Evolutionary conservation across 2,329 filamentous ascomycete species (phyloP).

Genomic region (Xylaria hypoxylon): DNA sequence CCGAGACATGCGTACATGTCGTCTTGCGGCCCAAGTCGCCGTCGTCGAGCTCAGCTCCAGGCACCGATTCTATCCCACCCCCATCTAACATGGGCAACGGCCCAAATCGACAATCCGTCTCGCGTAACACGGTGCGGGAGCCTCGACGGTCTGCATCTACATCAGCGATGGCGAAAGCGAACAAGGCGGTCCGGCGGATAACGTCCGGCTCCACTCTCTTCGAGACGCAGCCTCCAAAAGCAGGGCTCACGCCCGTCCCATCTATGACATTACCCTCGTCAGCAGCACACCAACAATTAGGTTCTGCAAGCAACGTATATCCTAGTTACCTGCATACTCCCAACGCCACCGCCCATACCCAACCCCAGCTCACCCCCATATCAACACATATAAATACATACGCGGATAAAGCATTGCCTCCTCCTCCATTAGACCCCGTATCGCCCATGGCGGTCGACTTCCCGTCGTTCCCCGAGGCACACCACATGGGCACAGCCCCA

Average conservation of each 20-base stretch:
- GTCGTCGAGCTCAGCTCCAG: slow-evolving; percentile 30
- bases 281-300: slow-evolving; percentile 23
- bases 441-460: slow-evolving; percentile 48
- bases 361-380: slow-evolving; percentile 36
- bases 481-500: slow-evolving; percentile 17
- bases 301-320: slow-evolving; percentile 24
- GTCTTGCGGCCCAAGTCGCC: slow-evolving; percentile 48
- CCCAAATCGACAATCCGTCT: slow-evolving; percentile 23
- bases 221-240: slow-evolving; percentile 30
- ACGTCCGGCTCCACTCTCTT: slow-evolving; percentile 30
- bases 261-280: slow-evolving; percentile 37
- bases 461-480: slow-evolving; percentile 35
- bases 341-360: slow-evolving; percentile 7
- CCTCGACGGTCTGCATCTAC: slow-evolving; percentile 46
- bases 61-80: slow-evolving; percentile 20
- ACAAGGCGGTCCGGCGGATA: slow-evolving; percentile 35
- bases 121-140: slow-evolving; percentile 32
- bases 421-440: slow-evolving; percentile 45
- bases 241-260: slow-evolving; percentile 25
- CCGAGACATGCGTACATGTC: slow-evolving; percentile 57
- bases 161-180: slow-evolving; percentile 41
- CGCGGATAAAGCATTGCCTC: slow-evolving; percentile 48
- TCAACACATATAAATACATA: slow-evolving; percentile 33
- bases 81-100: slow-evolving; percentile 19
- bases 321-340: slow-evolving; percentile 31